Evolutionary conservation across 805 yeast species (phyloP), one percentile per base, ranked within the genome.

Genomic region (Saccharomycopsis fodiens): DNA sequence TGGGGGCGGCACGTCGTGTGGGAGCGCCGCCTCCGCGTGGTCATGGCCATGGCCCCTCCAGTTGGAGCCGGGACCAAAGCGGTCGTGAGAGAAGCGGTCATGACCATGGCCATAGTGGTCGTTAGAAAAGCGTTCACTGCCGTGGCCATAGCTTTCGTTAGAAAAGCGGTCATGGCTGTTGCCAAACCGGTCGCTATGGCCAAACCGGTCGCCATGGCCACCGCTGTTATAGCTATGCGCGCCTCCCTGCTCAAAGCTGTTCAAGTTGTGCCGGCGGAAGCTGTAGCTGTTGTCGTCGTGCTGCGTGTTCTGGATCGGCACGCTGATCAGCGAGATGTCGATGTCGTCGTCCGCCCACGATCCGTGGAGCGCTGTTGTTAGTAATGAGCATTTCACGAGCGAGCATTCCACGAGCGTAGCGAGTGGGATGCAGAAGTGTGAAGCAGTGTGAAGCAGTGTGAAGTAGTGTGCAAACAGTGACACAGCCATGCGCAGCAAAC

Each of bases 341-440:
- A 79, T 76, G 55, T 79, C 84, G 57, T 76, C 85, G 54, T 79
- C 85, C 15, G 84, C 85, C 86, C 86, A 79, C 5, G 78, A 73
- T 22, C 77, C 78, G 3, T 55, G 56, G 7, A 54, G 35, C 12
- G 59, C 53, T 55, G 17, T 27, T 39, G 35, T 39, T 25, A 39
- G 35, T 23, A 39, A 4, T 25, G 15, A 36, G n/a, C n/a, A n/a
- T n/a, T n/a, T n/a, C n/a, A n/a, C 8, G 16, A 17, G 13, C 16
- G 10, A 7, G 8, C 8, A 36, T 13, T 13, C 8, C 6, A 21
- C 5, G 32, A n/a, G n/a, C 32, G 32, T 29, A 12, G 32, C 32
- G 32, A 29, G 12, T n/a, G 12, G 32, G 32, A 29, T n/a, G 32
- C 12, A n/a, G 32, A 29, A 29, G n/a, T 29, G 12, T 29, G n/a